These are phyloP conservation scores for Gymnopus androsaceus DNA, from an alignment of 1,284 basidiomycete genomes.

Conservation along the genomic window DNA sequence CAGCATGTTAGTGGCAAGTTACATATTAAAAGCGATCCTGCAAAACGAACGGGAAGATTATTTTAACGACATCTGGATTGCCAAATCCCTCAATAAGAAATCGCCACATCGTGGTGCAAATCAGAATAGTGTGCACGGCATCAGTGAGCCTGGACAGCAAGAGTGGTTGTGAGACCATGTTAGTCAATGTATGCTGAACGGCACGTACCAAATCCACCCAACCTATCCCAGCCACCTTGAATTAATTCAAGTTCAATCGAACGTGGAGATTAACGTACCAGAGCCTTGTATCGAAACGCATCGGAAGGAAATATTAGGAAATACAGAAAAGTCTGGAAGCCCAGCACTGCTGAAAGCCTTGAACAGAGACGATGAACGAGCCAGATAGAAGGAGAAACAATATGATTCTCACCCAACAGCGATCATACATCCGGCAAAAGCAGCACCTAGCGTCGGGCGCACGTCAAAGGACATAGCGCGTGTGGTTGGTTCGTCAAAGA, in stretches of 20 bases:
- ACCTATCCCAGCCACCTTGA: not conserved
- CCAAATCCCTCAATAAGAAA: not conserved
- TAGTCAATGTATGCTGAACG: not conserved
- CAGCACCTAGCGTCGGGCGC: not conserved
- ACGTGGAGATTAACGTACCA: not conserved
- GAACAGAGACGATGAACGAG: no score
- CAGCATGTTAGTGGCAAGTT: not conserved
- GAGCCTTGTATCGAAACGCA: not conserved
- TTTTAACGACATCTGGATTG: not conserved
- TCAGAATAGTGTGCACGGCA: not conserved
- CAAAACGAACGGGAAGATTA: not conserved
- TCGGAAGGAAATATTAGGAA: constrained; percentile 6
- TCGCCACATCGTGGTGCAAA: not conserved
- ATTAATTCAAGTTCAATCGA: not conserved
- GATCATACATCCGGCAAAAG: not conserved
- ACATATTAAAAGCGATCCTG: not conserved
- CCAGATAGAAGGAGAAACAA: not conserved
- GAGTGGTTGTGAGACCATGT: not conserved
- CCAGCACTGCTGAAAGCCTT: constrained; percentile 4
- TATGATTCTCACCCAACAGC: not conserved
- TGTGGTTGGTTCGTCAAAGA: no score
- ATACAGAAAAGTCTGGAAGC: constrained; percentile 1
- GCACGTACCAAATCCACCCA: constrained; percentile 1
- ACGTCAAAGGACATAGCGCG: not conserved
- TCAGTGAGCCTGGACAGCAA: not conserved